phyloP scores from a whole-genome alignment of 78 protist species.

The Goniomonas avonlea region DNA sequence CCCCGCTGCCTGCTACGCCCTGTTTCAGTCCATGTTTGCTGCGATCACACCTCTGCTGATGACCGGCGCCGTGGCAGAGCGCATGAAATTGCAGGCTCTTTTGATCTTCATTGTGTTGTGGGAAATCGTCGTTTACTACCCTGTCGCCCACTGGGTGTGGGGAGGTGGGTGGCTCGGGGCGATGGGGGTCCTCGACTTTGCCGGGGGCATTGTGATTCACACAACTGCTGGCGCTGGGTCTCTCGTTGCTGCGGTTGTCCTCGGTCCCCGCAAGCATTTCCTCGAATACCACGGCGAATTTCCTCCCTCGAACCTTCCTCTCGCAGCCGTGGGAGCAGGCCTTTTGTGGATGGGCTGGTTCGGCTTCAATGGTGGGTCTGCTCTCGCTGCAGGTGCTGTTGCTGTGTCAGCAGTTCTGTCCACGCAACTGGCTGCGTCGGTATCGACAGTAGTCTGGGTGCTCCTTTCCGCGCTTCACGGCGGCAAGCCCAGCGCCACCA shows the following conservation, averaged over 20 bases:
- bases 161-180: constrained; percentile 67
- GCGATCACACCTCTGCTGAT: constrained; percentile 72
- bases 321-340: constrained; percentile 56
- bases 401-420: constrained; percentile 11
- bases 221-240: constrained; percentile 69
- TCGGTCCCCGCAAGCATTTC: constrained; percentile 41
- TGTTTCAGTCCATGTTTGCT: constrained; percentile 84
- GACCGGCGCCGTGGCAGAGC: constrained; percentile 82
- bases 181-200: constrained; percentile 63
- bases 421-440: neutral
- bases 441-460: too few species aligned
- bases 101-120: constrained; percentile 52
- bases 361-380: constrained; percentile 75
- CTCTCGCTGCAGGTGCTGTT: neutral
- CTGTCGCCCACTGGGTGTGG: constrained; percentile 81
- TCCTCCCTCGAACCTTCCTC: constrained; percentile 45
- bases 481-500: too few species aligned
- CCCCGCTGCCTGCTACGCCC: constrained; percentile 57
- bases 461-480: too few species aligned
- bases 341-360: constrained; percentile 84
- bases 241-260: constrained; percentile 50
- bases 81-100: constrained; percentile 45
- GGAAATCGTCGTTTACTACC: constrained; percentile 75
- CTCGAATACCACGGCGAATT: constrained; percentile 53
- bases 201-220: constrained; percentile 82